Conservation (phyloP, 805 yeast genomes). For the Kazachstania kunashirensis region DNA sequence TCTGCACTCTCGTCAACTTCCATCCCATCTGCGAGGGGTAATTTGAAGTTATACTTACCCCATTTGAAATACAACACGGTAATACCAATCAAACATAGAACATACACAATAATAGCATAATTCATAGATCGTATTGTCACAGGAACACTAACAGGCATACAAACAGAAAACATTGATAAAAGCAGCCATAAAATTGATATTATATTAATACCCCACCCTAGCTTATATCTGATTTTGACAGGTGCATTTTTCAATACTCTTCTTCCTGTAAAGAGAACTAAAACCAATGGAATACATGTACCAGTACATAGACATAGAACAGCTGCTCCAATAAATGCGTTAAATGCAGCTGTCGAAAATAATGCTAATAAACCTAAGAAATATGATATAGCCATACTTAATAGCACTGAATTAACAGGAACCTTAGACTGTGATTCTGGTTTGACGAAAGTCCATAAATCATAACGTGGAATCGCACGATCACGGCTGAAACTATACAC, state of each 20-base stretch:
- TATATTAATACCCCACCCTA: constrained; percentile 57
- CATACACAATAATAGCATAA: constrained; percentile 54
- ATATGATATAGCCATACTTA: constrained; percentile 54
- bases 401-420: constrained; percentile 59
- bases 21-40: constrained; percentile 39
- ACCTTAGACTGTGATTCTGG: constrained; percentile 43
- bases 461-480: constrained; percentile 61
- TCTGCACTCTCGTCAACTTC: not conserved
- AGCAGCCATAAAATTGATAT: constrained; percentile 52
- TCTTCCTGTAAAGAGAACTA: constrained; percentile 51
- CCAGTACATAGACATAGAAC: constrained; percentile 68
- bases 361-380: constrained; percentile 56
- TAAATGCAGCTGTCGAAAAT: constrained; percentile 64
- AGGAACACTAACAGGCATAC: constrained; percentile 60
- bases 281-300: constrained; percentile 63
- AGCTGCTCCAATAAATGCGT: constrained; percentile 76
- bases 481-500: constrained; percentile 78
- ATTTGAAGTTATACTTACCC: constrained; percentile 55
- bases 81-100: constrained; percentile 37
- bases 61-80: constrained; percentile 45
- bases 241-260: constrained; percentile 57
- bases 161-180: constrained; percentile 50
- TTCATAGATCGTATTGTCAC: constrained; percentile 36
- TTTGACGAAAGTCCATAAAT: constrained; percentile 58
- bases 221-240: constrained; percentile 45